Evolutionary conservation across 2,329 filamentous ascomycete genomes (phyloP).

Genomic region (Claviceps sorghi): DNA sequence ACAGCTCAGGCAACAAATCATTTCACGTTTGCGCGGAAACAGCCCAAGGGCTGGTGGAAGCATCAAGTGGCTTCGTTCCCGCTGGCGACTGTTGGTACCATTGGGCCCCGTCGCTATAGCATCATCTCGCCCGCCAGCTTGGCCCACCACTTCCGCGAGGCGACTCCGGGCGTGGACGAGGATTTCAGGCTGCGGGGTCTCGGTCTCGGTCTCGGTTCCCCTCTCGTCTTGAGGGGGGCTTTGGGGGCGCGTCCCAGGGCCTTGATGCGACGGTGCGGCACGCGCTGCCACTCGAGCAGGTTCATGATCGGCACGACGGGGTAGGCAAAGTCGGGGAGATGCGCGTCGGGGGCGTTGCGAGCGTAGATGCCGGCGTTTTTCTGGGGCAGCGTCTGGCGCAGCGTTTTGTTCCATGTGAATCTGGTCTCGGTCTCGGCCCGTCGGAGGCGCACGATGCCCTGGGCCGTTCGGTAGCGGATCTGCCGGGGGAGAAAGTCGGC

Average conservation of each 20-base stretch:
- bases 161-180: constrained; percentile 3
- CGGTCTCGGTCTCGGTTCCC: not conserved
- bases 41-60: too few species aligned
- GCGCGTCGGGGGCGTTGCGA: not conserved
- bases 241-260: constrained; percentile 11
- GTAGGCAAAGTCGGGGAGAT: constrained; percentile 7
- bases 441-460: constrained; percentile 16
- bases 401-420: constrained; percentile 10
- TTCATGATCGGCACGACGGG: constrained; percentile 11
- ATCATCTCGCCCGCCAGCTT: constrained; percentile 17
- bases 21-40: too few species aligned
- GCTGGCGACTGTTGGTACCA: too few species aligned
- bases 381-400: constrained; percentile 16
- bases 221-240: not conserved
- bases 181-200: not conserved
- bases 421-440: constrained; percentile 11
- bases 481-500: constrained; percentile 18
- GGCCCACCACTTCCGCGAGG: constrained; percentile 15
- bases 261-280: constrained; percentile 10
- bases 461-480: constrained; percentile 19
- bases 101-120: too few species aligned
- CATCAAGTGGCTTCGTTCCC: too few species aligned
- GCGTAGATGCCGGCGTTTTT: constrained; percentile 9
- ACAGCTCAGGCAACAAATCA: too few species aligned
- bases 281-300: constrained; percentile 13